phyloP scores from a whole-genome alignment of 306 rosid genomes.

The Cucumis cinereus region DNA sequence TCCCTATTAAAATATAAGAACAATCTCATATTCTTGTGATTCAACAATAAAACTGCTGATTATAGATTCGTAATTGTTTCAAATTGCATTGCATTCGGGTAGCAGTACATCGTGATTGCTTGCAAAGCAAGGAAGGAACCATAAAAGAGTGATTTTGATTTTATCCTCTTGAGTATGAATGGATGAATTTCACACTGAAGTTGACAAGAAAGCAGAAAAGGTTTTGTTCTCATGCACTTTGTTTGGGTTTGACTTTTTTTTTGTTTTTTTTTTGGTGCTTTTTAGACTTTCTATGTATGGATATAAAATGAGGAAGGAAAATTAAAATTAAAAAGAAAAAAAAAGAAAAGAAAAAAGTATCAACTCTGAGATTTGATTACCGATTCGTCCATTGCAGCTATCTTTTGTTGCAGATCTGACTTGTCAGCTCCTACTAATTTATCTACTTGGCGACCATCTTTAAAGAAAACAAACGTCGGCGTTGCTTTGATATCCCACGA shows the following conservation, averaged over 20 bases:
- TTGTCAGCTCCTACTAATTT: slow-evolving; percentile 76
- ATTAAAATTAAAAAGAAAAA: no score
- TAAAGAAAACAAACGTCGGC: slow-evolving; percentile 71
- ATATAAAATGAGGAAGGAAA: neutral
- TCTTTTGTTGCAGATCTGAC: slow-evolving; percentile 57
- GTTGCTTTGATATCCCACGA: slow-evolving; percentile 83
- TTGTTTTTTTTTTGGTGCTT: neutral
- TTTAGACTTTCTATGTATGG: neutral
- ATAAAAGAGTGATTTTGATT: neutral
- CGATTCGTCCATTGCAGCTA: slow-evolving; percentile 22
- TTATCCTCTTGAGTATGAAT: neutral
- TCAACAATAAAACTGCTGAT: neutral
- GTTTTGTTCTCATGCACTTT: neutral
- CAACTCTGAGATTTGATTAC: slow-evolving; percentile 6
- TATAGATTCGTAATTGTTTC: neutral
- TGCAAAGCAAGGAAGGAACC: slow-evolving; percentile 1
- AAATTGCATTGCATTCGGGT: neutral
- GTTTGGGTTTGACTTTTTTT: neutral
- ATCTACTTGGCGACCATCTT: slow-evolving; percentile 65
- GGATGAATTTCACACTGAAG: neutral
- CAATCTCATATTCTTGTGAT: neutral
- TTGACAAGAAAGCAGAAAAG: neutral
- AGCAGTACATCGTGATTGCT: neutral
- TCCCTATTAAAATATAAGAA: neutral
- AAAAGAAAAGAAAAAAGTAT: neutral